phyloP scores from a whole-genome alignment of 495 filamentous ascomycete genomes.

The Aspergillus sparsus region DNA sequence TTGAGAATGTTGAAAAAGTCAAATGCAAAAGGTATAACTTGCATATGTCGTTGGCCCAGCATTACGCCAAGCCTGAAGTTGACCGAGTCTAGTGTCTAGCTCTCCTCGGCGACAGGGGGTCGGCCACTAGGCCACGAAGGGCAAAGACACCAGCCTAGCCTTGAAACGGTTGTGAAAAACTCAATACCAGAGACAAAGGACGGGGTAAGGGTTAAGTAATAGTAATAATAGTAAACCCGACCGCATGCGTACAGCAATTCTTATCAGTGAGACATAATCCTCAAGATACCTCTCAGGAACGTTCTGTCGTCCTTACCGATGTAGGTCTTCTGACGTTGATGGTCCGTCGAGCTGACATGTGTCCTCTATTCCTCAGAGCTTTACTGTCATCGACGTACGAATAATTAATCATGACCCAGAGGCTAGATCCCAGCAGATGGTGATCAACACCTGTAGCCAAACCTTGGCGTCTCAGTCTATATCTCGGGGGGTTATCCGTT shows the following conservation, averaged over 20 bases:
- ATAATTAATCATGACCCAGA: background rate
- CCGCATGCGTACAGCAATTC: no score
- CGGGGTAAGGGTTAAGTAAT: no score
- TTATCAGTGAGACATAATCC: no score
- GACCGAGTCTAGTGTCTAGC: conserved; percentile 11
- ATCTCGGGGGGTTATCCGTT: conserved; percentile 13
- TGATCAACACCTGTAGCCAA: conserved; percentile 16
- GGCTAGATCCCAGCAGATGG: conserved; percentile 7
- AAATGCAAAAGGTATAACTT: background rate
- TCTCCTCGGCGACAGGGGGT: conserved; percentile 6
- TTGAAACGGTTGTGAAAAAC: background rate
- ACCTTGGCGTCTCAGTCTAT: conserved; percentile 18
- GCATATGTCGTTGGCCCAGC: conserved; percentile 10
- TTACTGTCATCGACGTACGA: background rate
- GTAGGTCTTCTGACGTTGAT: no score
- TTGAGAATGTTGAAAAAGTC: background rate
- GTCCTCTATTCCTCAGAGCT: no score
- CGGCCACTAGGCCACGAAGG: conserved; percentile 4
- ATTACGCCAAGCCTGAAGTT: conserved; percentile 16
- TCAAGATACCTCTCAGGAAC: no score
- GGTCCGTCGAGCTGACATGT: no score
- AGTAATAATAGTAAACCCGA: no score
- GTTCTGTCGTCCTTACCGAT: no score
- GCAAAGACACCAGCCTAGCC: background rate
- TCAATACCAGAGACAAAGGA: no score